Evolutionary conservation across 1,139 yeast genomes (phyloP), one percentile per base, ranked within the genome.

Genomic region (Candida sanyaensis): DNA sequence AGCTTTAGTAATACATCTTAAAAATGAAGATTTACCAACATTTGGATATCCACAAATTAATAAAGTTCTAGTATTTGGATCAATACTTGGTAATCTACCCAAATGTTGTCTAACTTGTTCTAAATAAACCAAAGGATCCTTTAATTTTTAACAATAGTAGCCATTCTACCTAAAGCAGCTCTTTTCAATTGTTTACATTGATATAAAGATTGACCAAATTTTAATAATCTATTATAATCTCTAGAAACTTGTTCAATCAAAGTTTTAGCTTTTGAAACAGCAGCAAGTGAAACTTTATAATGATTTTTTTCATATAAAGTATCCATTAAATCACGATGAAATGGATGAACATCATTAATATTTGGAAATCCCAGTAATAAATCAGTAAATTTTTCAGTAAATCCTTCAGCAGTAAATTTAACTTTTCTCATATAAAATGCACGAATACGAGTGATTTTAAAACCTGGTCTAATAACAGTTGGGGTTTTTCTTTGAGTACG

Each of bases 161-260:
- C 99, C 99, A 93, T 93, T 73, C 99, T 88, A 79, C 99, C 99
- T 60, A 93, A 77, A 33, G 98, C 99, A 58, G 99, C 99, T 63
- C 97, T 82, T 73, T 93, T 93, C 68, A 93, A 83, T 75, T 95
- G 99, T 74, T 93, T 93, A 80, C 99, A 93, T 75, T 95, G 99
- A 73, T 91, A 95, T 55, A 93, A 77, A 27, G 98, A 91, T 76
- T 93, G 99, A 63, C 99, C 99, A 64, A 91, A 93, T 75, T 93
- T 93, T 65, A 93, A 80, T 61, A 93, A 81, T 66, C 99, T 83
- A 55, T 84, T 87, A 67, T 93, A 93, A 75, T 93, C 99, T 73
- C 99, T 82, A 30, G 96, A 80, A 41, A 93, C 97, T 71, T 92
- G 97, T 71, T 93, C 99, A 58, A 93, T 87, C 63, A 95, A 80